Conservation (phyloP, 805 yeast species). For the Candida multigemmis region DNA sequence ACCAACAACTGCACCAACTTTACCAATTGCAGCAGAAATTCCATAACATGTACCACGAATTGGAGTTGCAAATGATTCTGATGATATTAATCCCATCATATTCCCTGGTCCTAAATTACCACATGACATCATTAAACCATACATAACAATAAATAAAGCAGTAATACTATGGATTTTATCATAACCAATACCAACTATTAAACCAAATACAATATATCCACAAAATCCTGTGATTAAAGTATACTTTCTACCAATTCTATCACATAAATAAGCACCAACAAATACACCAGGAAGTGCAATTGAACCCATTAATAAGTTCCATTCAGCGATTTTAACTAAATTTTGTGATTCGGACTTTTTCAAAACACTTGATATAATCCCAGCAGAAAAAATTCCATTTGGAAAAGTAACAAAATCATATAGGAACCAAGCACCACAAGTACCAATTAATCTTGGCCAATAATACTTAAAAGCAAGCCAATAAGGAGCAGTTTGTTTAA, state of each 20-base stretch:
- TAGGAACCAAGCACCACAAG: constrained; percentile 70
- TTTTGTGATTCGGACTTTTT: constrained; percentile 18
- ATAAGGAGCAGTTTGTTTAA: constrained; percentile 45
- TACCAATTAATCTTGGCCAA: constrained; percentile 62
- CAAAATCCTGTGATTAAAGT: constrained; percentile 63
- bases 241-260: constrained; percentile 60
- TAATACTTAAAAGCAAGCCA: constrained; percentile 52
- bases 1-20: constrained; percentile 81
- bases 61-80: constrained; percentile 69
- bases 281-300: constrained; percentile 67
- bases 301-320: constrained; percentile 61
- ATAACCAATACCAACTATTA: constrained; percentile 60
- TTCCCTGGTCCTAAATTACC: constrained; percentile 80
- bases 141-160: constrained; percentile 59
- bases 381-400: constrained; percentile 59
- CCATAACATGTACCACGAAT: constrained; percentile 74
- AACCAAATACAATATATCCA: constrained; percentile 65
- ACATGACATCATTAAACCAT: constrained; percentile 60
- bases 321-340: constrained; percentile 55
- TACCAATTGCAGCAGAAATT: constrained; percentile 70
- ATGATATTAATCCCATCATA: constrained; percentile 54
- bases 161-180: constrained; percentile 46
- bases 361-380: constrained; percentile 46
- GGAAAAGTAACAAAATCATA: constrained; percentile 80
- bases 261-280: constrained; percentile 59